These are phyloP conservation scores for Suhomyces sp. DNA, from an alignment of 805 yeast species.

Conservation along the genomic window DNA sequence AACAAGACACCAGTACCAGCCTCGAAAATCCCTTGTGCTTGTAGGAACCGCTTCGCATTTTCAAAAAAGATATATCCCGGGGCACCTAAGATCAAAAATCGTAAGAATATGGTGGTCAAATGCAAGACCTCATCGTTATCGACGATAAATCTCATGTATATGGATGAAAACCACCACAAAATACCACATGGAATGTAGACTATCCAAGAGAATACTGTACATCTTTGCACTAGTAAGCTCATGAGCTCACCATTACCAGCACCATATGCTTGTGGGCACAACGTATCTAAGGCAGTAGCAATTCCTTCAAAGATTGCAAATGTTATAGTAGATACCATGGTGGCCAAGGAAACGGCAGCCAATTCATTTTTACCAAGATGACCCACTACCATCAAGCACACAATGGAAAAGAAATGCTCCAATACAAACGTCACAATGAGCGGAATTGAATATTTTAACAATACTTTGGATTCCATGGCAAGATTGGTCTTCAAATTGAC, in stretches of 20 bases:
- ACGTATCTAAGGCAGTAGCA: slow-evolving; percentile 45
- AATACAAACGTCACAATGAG: slow-evolving; percentile 39
- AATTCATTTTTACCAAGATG: slow-evolving; percentile 44
- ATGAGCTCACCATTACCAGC: slow-evolving; percentile 40
- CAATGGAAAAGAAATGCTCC: slow-evolving; percentile 44
- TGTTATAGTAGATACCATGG: slow-evolving; percentile 44
- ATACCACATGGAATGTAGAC: slow-evolving; percentile 39
- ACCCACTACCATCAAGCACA: slow-evolving; percentile 43
- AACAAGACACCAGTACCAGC: slow-evolving; percentile 45
- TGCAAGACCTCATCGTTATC: slow-evolving; percentile 31
- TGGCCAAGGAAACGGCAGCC: slow-evolving; percentile 45
- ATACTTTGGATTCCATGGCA: slow-evolving; percentile 25
- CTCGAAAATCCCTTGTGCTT: slow-evolving; percentile 47
- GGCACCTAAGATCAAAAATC: slow-evolving; percentile 37
- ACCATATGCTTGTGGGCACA: slow-evolving; percentile 47
- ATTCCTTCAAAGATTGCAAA: slow-evolving; percentile 46
- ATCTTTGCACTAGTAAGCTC: slow-evolving; percentile 37
- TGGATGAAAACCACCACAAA: slow-evolving; percentile 38
- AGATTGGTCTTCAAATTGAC: slow-evolving; percentile 26
- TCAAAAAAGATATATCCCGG: slow-evolving; percentile 46
- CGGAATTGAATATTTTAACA: slow-evolving; percentile 36
- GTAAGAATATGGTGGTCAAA: slow-evolving; percentile 33
- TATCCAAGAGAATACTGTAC: slow-evolving; percentile 31
- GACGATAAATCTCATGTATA: slow-evolving; percentile 29
- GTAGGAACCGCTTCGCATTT: slow-evolving; percentile 39